Evolutionary conservation across 2,329 filamentous ascomycete genomes (phyloP).

Genomic region (Colletotrichum sansevieriae): DNA sequence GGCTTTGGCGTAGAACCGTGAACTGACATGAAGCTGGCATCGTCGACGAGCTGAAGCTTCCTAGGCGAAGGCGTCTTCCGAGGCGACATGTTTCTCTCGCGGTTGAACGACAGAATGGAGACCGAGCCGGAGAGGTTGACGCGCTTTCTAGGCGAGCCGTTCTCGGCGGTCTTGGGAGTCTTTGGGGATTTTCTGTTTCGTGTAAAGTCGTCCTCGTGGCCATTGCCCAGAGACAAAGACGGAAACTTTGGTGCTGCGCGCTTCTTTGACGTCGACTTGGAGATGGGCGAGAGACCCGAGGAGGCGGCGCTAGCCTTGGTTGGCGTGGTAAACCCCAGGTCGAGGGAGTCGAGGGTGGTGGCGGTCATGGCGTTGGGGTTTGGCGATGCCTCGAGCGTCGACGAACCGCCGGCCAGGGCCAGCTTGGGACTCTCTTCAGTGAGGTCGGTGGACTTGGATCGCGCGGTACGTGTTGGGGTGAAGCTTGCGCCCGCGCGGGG

Average conservation of each 20-base stretch:
- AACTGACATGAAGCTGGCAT: slow-evolving; percentile 17
- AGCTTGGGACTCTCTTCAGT: slow-evolving; percentile 12
- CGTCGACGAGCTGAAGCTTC: slow-evolving; percentile 22
- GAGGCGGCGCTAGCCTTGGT: slow-evolving; percentile 19
- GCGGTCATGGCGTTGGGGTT: slow-evolving; percentile 17
- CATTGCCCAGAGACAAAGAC: slow-evolving; percentile 9
- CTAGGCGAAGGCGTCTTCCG: slow-evolving; percentile 15
- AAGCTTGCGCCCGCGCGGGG: not conserved
- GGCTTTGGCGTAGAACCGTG: slow-evolving; percentile 23
- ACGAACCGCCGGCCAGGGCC: slow-evolving; percentile 18
- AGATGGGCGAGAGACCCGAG: slow-evolving; percentile 9
- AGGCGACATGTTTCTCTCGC: not conserved
- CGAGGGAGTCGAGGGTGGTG: slow-evolving; percentile 5
- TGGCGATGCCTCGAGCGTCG: not conserved
- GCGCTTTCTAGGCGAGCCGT: slow-evolving; percentile 24
- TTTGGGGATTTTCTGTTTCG: not conserved
- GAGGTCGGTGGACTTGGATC: not conserved
- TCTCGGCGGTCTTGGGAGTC: slow-evolving; percentile 19
- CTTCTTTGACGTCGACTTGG: slow-evolving; percentile 35
- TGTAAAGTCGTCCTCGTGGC: not conserved
- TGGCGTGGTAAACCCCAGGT: slow-evolving; percentile 32
- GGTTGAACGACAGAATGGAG: not conserved
- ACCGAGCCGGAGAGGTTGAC: not conserved
- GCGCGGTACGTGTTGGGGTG: not conserved
- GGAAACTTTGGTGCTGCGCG: slow-evolving; percentile 16